phyloP scores from a whole-genome alignment of 2,329 filamentous ascomycete genomes.

The Colletotrichum liaoningense region DNA sequence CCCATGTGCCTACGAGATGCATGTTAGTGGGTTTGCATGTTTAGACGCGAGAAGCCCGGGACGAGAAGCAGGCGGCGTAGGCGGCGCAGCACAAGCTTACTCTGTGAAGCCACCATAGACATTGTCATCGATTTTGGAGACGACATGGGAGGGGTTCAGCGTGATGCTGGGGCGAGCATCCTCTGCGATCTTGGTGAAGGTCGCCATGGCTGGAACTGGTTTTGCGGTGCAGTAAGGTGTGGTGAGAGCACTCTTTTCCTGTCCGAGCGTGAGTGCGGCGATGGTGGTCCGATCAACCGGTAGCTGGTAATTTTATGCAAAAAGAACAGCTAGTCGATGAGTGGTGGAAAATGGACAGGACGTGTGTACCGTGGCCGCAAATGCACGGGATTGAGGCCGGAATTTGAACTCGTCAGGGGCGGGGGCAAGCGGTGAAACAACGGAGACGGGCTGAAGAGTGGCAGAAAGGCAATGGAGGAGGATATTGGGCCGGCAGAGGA shows the following conservation, averaged over 20 bases:
- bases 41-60: not conserved
- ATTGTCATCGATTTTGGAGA: slow-evolving; percentile 82
- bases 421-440: slow-evolving; percentile 30
- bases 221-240: not conserved
- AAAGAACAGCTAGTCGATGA: slow-evolving; percentile 22
- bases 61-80: not conserved
- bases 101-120: slow-evolving; percentile 89
- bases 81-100: slow-evolving; percentile 57
- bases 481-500: slow-evolving; percentile 27
- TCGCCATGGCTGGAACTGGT: slow-evolving; percentile 67
- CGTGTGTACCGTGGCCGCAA: not conserved
- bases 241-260: not conserved
- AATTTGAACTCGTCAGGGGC: slow-evolving; percentile 34
- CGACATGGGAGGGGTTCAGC: slow-evolving; percentile 71
- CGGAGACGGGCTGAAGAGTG: slow-evolving; percentile 10
- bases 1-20: slow-evolving; percentile 78
- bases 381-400: slow-evolving; percentile 26
- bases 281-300: slow-evolving; percentile 5
- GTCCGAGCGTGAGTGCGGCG: not conserved
- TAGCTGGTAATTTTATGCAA: slow-evolving; percentile 14
- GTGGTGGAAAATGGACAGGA: slow-evolving; percentile 32
- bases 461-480: slow-evolving; percentile 20
- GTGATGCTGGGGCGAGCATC: slow-evolving; percentile 72
- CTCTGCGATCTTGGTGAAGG: slow-evolving; percentile 75
- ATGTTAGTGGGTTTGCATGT: not conserved